These are phyloP conservation scores for Flagelloscypha sp. DNA, from an alignment of 768 basidiomycete species.

Conservation along the genomic window DNA sequence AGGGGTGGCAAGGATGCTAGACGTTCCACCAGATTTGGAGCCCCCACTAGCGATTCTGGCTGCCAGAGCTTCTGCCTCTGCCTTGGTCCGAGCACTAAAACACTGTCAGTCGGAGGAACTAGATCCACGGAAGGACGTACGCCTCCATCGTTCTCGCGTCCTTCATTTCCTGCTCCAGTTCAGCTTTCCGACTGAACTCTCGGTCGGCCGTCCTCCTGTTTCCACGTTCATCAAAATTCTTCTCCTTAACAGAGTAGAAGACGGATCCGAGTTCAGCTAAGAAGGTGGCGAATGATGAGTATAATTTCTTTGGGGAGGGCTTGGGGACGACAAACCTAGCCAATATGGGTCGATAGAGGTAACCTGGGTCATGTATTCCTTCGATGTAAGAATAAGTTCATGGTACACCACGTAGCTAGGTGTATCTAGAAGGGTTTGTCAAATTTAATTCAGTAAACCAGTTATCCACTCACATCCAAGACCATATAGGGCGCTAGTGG, in stretches of 20 bases:
- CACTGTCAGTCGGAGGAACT: slow-evolving; percentile 6
- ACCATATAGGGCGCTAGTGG: slow-evolving; percentile 93
- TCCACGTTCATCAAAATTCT: slow-evolving; percentile 90
- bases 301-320: too few relatives aligned
- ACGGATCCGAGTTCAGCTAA: slow-evolving; percentile 90
- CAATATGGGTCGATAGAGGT: slow-evolving; percentile 96
- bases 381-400: slow-evolving; percentile 90
- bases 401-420: slow-evolving; percentile 97
- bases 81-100: slow-evolving; percentile 52
- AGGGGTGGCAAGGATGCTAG: slow-evolving; percentile 77
- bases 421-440: slow-evolving; percentile 49
- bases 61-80: slow-evolving; percentile 50
- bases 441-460: slow-evolving; percentile 8
- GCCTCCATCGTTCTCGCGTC: slow-evolving; percentile 64
- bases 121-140: slow-evolving; percentile 10
- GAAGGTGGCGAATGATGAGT: slow-evolving; percentile 1
- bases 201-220: slow-evolving; percentile 70
- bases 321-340: slow-evolving; percentile 69
- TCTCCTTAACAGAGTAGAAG: slow-evolving; percentile 96
- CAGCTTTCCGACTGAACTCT: slow-evolving; percentile 87
- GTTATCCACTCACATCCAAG: slow-evolving; percentile 67
- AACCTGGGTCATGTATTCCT: slow-evolving; percentile 99
- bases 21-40: slow-evolving; percentile 48
- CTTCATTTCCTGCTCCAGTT: slow-evolving; percentile 85
- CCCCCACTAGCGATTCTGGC: slow-evolving; percentile 45